phyloP scores from a whole-genome alignment of 2,329 filamentous ascomycete species.

The Paraphoma sp. region DNA sequence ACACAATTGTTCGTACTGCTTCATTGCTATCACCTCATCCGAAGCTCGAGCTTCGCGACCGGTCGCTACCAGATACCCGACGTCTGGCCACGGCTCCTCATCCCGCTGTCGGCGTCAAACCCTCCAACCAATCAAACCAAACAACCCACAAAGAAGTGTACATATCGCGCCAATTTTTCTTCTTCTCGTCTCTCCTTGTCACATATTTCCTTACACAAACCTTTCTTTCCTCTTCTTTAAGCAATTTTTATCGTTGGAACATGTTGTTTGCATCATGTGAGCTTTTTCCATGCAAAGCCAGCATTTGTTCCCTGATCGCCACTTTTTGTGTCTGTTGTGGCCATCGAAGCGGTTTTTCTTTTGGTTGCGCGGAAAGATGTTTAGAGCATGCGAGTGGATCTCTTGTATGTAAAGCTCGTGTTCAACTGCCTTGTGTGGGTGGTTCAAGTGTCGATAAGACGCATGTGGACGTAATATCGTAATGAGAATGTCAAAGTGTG shows the following conservation, averaged over 20 bases:
- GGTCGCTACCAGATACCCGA: constrained; percentile 48
- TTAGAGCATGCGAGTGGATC: neutral
- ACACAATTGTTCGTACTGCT: constrained; percentile 15
- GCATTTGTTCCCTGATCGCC: neutral
- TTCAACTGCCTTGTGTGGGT: neutral
- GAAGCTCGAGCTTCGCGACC: constrained; percentile 34
- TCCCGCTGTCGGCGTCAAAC: constrained; percentile 11
- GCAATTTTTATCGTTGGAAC: constrained; percentile 11
- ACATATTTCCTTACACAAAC: neutral
- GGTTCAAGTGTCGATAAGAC: constrained; percentile 3
- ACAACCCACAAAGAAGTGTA: neutral
- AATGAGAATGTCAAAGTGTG: constrained; percentile 3
- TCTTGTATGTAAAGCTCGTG: neutral
- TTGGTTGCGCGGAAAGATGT: neutral
- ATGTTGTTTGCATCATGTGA: neutral
- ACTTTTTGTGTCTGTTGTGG: neutral
- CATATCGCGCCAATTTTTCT: constrained; percentile 3
- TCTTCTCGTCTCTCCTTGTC: constrained; percentile 7
- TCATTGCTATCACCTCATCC: constrained; percentile 9
- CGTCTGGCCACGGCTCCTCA: constrained; percentile 10
- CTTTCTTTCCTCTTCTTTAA: constrained; percentile 6
- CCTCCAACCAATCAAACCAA: neutral
- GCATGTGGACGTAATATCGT: constrained; percentile 11
- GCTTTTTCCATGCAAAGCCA: neutral
- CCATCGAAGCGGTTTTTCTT: neutral